Base-by-base conservation (phyloP, 257 asterid species). In the Nicotiana attenuata region DNA sequence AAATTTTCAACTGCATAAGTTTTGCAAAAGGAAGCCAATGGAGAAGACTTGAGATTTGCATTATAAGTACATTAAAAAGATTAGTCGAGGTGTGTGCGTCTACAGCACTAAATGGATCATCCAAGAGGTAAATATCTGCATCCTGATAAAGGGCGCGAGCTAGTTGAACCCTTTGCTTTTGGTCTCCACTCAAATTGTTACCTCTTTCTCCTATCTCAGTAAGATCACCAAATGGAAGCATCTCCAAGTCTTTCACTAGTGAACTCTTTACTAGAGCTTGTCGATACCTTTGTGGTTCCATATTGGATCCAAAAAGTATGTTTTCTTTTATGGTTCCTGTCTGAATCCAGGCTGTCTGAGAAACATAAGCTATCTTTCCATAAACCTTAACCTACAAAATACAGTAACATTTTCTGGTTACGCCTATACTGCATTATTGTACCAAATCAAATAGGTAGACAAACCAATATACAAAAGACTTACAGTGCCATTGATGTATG, bases 121-220 rank as follows among this genome's bases (percentile, higher is more conserved):
- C 98, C 84, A 95, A 84, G 77, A 95, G 93, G 87, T 95, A 95
- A 29, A 95, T 90, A 80, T 93, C 97, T 38, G 99, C 96, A 81
- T 93, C 83, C 86, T 91, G 92, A 82, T 95, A 95, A 7, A 95
- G 92, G 69, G 99, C 99, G 38, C 98, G 97, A 20, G 99, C 99
- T 29, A 95, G 97, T 81, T 95, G 99, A 83, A 94, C 88, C 64
- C 98, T 86, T 78, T 93, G 97, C 86, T 95, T 95, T 83, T 95
- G 97, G 20, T 98, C 99, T 47, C 99, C 98, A 68, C 99, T 95
- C 31, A 93, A 97, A 86, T 95, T 95, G 71, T 92, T 94, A 65
- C 99, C 99, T 85, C 98, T 89, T 90, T 95, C 99, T 7, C 99
- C 99, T 33, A 95, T 95, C 86, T 92, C 97, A 19, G 99, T 95